Evolutionary conservation across 495 filamentous ascomycete species (phyloP).

Genomic region (Podospora bellae-mahoneyi): DNA sequence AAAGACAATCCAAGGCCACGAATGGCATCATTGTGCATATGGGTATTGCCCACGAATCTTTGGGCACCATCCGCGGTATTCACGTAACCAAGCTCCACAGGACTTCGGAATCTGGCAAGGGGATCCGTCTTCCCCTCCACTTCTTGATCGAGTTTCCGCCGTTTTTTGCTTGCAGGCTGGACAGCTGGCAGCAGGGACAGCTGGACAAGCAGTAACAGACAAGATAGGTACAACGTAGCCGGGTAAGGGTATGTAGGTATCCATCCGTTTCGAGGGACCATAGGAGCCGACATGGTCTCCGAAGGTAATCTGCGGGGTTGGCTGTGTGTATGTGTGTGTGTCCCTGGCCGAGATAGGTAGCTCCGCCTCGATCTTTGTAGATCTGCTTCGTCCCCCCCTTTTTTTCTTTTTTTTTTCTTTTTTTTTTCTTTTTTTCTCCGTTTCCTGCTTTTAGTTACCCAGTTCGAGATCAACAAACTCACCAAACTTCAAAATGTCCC

Average conservation of each 20-base stretch:
- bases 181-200: neutral
- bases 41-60: neutral
- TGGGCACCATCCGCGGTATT: neutral
- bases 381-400: neutral
- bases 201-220: neutral
- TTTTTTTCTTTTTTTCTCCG: neutral
- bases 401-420: neutral
- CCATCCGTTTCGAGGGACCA: neutral
- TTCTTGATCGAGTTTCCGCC: neutral
- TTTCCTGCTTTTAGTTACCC: neutral
- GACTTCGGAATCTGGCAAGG: neutral
- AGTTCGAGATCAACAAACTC: neutral
- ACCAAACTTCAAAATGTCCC: neutral
- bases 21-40: conserved; percentile 6
- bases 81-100: neutral
- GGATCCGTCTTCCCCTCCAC: neutral
- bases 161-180: neutral
- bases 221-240: neutral
- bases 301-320: conserved; percentile 4
- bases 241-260: conserved; percentile 2
- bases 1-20: neutral
- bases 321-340: neutral
- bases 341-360: neutral
- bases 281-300: neutral
- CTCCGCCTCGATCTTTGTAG: neutral